Evolutionary conservation across 495 filamentous ascomycete species (phyloP).

Genomic region (Lasiosphaeris hirsuta): DNA sequence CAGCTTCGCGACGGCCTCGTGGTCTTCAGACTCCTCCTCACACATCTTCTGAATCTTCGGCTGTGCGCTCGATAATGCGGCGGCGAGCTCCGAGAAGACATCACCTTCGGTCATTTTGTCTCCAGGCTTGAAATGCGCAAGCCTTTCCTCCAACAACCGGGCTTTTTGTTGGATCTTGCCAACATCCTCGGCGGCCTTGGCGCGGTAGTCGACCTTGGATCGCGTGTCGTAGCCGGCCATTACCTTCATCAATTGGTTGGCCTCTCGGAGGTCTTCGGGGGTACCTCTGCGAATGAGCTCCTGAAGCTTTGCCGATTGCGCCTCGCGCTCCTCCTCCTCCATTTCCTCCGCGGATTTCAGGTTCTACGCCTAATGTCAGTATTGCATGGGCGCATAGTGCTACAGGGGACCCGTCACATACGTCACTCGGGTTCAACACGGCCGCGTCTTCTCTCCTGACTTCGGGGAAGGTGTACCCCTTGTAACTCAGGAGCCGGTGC

Average conservation of each 20-base stretch:
- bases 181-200: slow-evolving; percentile 95
- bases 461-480: slow-evolving; percentile 94
- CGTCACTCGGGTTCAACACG: slow-evolving; percentile 95
- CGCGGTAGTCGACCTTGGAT: slow-evolving; percentile 94
- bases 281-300: slow-evolving; percentile 91
- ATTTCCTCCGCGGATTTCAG: slow-evolving; percentile 97
- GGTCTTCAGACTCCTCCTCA: slow-evolving; percentile 95
- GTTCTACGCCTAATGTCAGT: slow-evolving; percentile 53
- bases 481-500: slow-evolving; percentile 92
- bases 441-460: slow-evolving; percentile 91
- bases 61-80: slow-evolving; percentile 85
- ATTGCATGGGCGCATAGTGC: neutral
- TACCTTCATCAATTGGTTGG: slow-evolving; percentile 95
- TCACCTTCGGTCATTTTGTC: slow-evolving; percentile 85
- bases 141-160: slow-evolving; percentile 84
- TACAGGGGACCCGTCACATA: slow-evolving; percentile 44
- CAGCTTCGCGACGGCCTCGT: slow-evolving; percentile 91
- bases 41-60: slow-evolving; percentile 99
- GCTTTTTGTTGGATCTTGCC: slow-evolving; percentile 92
- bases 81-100: slow-evolving; percentile 94
- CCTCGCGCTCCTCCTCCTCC: slow-evolving; percentile 93
- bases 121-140: slow-evolving; percentile 77
- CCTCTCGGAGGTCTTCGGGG: slow-evolving; percentile 90
- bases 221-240: slow-evolving; percentile 96
- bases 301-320: slow-evolving; percentile 94